Evolutionary conservation across 306 rosid species (phyloP), one percentile per base, ranked within the genome.

Genomic region (Cucumis sativus): DNA sequence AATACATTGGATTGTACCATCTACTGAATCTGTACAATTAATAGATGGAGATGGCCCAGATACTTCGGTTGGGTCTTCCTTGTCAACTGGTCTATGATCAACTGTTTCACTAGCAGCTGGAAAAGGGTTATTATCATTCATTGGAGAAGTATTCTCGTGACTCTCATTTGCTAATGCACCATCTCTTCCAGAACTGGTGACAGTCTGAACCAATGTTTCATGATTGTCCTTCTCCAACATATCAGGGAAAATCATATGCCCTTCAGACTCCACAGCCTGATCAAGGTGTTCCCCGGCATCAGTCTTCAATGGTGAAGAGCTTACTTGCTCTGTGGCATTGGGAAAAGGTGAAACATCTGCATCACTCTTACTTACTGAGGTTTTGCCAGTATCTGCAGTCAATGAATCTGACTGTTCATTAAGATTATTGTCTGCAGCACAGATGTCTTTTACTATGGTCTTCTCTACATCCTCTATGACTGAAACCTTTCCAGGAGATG

Each of bases 1-100:
- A 20, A 62, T 30, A 47, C 79, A 87, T 83, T 74, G 85, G 79
- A 74, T 80, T 82, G 81, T 84, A 67, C 81, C 79, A 77, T 80
- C 74, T 21, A 89, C 87, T 49, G 88, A 84, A 78, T 89, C 96
- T 62, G 85, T 72, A 84, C 82, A 80, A 69, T 80, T 81, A 86
- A 79, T 78, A 71, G 85, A 77, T 39, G 80, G 72, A 61, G 93
- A 84, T 84, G 81, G 51, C 80, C 73, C 40, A 56, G 88, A 79
- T 59, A 78, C 40, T 63, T 87, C 87, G 35, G 78, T 75, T 49
- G 83, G 56, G 75, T 68, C 85, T 79, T 83, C 77, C 74, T 82
- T 84, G 77, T 80, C 85, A 63, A 75, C 84, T 83, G 72, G 47
- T 81, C 69, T 86, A 83, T 80, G 88, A 74, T 77, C 84, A 56